Percentiles rank a stretch among this genome's conserved stretches.
These are phyloP conservation scores for Naganishia friedmannii DNA, from an alignment of 768 basidiomycete species.

Conservation along the genomic window DNA sequence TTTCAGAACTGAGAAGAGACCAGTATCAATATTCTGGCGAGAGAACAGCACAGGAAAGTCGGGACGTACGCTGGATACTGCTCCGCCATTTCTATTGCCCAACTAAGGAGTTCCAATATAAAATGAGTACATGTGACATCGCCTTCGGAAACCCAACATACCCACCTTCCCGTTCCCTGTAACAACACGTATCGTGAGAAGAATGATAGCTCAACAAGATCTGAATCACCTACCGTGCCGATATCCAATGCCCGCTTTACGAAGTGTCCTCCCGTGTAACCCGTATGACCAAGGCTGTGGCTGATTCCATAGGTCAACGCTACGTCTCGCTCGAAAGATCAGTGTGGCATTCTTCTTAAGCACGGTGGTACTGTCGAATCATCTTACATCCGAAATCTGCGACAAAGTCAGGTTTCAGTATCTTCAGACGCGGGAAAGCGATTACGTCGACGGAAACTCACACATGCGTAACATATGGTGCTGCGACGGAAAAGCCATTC, in stretches of 20 bases:
- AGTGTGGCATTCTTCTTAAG: too few relatives aligned
- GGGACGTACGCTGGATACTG: background rate
- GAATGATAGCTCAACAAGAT: too few relatives aligned
- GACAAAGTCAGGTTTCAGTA: background rate
- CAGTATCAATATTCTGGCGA: background rate
- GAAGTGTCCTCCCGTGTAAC: background rate
- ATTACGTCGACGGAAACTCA: background rate
- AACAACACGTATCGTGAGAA: too few relatives aligned
- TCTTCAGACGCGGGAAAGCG: background rate
- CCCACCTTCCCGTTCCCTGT: conserved; percentile 16
- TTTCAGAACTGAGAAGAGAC: background rate
- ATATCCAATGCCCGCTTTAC: background rate
- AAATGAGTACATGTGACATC: background rate
- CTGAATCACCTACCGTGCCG: conserved; percentile 8
- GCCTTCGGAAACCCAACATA: too few relatives aligned
- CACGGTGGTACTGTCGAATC: background rate
- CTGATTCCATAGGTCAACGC: conserved; percentile 3
- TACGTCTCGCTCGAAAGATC: too few relatives aligned
- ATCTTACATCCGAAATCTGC: conserved; percentile 17
- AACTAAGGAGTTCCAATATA: background rate
- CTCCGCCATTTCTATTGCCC: conserved; percentile 19
- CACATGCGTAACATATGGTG: conserved; percentile 9
- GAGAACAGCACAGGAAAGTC: background rate
- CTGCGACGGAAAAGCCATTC: background rate
- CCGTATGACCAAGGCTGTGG: background rate